A percentile compares a stretch with the other conserved stretches of the same genome.
phyloP scores from a whole-genome alignment of 1,284 basidiomycete genomes.

The Ustilago cynodontis region DNA sequence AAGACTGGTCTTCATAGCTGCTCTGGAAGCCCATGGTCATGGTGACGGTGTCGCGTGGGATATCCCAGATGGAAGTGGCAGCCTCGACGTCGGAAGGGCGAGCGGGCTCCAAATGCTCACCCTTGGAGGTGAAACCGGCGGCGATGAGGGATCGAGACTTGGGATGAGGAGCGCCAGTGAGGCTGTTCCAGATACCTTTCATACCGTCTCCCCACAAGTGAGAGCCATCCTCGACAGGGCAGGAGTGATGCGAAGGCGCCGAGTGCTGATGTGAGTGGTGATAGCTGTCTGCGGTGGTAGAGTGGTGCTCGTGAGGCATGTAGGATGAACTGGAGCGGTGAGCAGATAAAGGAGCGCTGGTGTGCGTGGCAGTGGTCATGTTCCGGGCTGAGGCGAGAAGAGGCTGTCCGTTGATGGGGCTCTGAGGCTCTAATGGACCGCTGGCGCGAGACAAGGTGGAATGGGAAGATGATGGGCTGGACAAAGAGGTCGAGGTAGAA shows the following conservation, averaged over 20 bases:
- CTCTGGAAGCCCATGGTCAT: conserved; percentile 52
- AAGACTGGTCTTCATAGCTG: conserved; percentile 37
- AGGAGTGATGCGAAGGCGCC: conserved; percentile 13
- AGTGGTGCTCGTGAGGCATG: conserved; percentile 13
- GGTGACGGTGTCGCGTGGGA: conserved; percentile 48
- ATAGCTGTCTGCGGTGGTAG: conserved; percentile 4
- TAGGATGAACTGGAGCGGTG: background rate
- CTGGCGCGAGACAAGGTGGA: conserved; percentile 20
- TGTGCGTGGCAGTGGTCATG: conserved; percentile 18
- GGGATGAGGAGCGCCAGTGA: conserved; percentile 43
- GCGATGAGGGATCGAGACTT: conserved; percentile 25
- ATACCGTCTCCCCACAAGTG: conserved; percentile 50
- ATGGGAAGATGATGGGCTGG: conserved; percentile 21
- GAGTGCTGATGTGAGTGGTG: conserved; percentile 19
- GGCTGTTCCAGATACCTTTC: conserved; percentile 50
- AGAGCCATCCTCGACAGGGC: conserved; percentile 38
- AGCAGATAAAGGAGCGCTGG: background rate
- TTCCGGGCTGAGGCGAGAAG: conserved; percentile 11
- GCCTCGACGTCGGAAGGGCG: conserved; percentile 45
- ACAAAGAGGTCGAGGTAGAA: conserved; percentile 16
- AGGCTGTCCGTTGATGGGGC: conserved; percentile 37
- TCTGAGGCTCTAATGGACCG: conserved; percentile 28
- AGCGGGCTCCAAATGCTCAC: conserved; percentile 37
- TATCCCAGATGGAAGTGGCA: conserved; percentile 45
- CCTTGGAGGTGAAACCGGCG: conserved; percentile 12